Evolutionary conservation across 148 eudicot genomes (phyloP), one percentile per base, ranked within the genome.

Genomic region (Rhododendron molle): DNA sequence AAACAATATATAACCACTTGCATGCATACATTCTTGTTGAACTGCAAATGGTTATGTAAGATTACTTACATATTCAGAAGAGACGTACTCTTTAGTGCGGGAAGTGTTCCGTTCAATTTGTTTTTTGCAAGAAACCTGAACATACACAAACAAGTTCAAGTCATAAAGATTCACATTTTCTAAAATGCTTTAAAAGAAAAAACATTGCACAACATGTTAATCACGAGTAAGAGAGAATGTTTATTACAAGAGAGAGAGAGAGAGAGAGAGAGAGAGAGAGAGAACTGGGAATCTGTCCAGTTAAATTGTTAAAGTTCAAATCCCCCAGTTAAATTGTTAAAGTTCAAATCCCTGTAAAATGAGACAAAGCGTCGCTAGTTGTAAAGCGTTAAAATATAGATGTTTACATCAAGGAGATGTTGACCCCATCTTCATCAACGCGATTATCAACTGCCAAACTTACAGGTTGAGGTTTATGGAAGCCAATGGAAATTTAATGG

Each of bases 271-370:
- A n/a, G n/a, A n/a, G n/a, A n/a, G n/a, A 95, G 84, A 96, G 81
- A 1, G 94, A 89, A 52, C 83, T 88, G 78, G 98, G 99, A 85
- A 96, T 93, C 82, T 47, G 50, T 82, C 99, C 99, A 52, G 88
- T 87, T n/a, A n/a, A n/a, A n/a, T n/a, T n/a, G n/a, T n/a, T n/a
- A n/a, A n/a, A n/a, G n/a, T n/a, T n/a, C n/a, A n/a, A n/a, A n/a
- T n/a, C n/a, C n/a, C n/a, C n/a, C n/a, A n/a, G n/a, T n/a, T 87
- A 96, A 81, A 82, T 83, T 91, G 92, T 95, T 96, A 93, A 96
- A 96, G 92, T 98, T 96, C 85, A 96, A 90, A 89, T 96, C 98
- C 94, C 98, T 96, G 92, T 67, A 85, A 86, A 71, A 71, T 43
- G 44, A 76, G 32, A 78, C 60, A 36, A 36, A 76, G 21, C 14